Conservation (phyloP, 768 basidiomycete genomes). For the Phanerochaete sordida region DNA sequence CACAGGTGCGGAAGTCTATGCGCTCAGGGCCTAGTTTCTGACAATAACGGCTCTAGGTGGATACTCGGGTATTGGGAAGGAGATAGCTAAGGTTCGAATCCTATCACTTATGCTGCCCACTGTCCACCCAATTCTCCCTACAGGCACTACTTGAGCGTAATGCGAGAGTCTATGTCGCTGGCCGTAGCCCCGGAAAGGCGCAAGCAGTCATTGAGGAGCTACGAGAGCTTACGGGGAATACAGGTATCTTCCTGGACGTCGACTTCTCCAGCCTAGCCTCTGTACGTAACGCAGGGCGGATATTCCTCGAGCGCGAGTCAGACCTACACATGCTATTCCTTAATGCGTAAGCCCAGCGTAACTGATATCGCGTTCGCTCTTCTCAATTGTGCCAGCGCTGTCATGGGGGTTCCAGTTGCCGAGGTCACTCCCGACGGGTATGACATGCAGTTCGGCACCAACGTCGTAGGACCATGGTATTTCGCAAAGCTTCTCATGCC, state of each 20-base stretch:
- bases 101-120: no score
- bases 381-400: no score
- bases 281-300: conserved; percentile 20
- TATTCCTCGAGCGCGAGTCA: conserved; percentile 20
- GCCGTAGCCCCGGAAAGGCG: conserved; percentile 21
- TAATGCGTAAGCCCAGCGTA: conserved; percentile 14
- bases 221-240: conserved; percentile 24
- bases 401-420: conserved; percentile 10
- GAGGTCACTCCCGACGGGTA: conserved; percentile 35
- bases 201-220: conserved; percentile 24
- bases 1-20: conserved; percentile 21
- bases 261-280: conserved; percentile 24
- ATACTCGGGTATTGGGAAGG: conserved; percentile 52
- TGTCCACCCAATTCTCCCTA: not conserved
- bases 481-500: conserved; percentile 36
- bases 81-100: conserved; percentile 46
- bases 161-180: conserved; percentile 30
- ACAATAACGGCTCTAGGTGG: conserved; percentile 13
- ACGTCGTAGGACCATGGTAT: conserved; percentile 33
- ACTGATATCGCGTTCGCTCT: not conserved
- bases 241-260: conserved; percentile 22
- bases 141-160: conserved; percentile 43
- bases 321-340: conserved; percentile 22
- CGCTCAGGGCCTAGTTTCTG: not conserved
- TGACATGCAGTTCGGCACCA: conserved; percentile 39